These are phyloP conservation scores for Phytophthora pini DNA, from an alignment of 352 stramenopile genomes.

Conservation along the genomic window DNA sequence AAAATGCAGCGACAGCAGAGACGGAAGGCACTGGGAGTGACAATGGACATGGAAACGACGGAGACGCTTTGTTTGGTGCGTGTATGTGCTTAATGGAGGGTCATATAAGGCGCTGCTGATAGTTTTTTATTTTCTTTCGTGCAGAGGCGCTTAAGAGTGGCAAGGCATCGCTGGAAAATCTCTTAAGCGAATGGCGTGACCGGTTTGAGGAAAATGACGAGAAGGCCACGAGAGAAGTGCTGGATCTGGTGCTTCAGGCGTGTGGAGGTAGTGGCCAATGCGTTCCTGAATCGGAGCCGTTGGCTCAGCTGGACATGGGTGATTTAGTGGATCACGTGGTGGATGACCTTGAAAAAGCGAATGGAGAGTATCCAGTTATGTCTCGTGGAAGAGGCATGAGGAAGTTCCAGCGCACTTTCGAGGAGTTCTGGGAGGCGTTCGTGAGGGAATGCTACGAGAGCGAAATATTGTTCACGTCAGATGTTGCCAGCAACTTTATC, in stretches of 20 bases:
- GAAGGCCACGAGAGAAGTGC: constrained; percentile 63
- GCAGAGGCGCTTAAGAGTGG: constrained; percentile 66
- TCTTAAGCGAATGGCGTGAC: constrained; percentile 73
- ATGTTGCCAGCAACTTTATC: constrained; percentile 67
- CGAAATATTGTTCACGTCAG: constrained; percentile 78
- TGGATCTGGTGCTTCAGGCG: constrained; percentile 83
- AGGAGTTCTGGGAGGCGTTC: constrained; percentile 81
- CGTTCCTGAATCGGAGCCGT: constrained; percentile 52
- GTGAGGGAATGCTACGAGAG: constrained; percentile 83
- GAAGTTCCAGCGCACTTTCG: constrained; percentile 72
- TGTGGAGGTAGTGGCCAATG: constrained; percentile 64
- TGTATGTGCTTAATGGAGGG: not conserved
- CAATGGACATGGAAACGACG: constrained; percentile 18
- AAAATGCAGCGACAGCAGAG: constrained; percentile 2
- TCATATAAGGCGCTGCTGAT: constrained; percentile 4
- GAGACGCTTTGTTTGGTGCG: constrained; percentile 38
- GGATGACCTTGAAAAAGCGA: constrained; percentile 64
- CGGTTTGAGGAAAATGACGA: constrained; percentile 71
- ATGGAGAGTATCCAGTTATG: constrained; percentile 73
- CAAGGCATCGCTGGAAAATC: constrained; percentile 54
- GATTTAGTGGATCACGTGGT: constrained; percentile 72
- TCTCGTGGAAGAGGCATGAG: constrained; percentile 64
- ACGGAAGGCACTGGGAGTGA: constrained; percentile 6
- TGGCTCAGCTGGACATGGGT: constrained; percentile 79
- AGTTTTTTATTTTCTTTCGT: constrained; percentile 10